Conservation (phyloP, 305 asterid species). For the Fraxinus angustifolia region DNA sequence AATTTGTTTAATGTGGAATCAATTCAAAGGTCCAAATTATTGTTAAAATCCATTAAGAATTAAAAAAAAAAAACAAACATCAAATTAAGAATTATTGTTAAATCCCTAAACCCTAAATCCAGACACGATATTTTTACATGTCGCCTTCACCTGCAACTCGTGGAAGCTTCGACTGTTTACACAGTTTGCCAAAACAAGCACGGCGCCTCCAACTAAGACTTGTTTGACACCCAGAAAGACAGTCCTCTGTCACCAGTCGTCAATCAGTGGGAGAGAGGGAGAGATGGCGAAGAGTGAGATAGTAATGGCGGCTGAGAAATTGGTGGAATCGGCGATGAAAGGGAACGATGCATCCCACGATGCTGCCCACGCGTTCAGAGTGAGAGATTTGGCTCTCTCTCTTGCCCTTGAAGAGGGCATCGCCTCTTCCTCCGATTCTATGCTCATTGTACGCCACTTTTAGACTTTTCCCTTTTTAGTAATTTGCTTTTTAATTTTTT, state of each 20-base stretch:
- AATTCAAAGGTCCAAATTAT: not conserved
- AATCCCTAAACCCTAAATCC: too few species aligned
- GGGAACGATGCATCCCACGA: conserved; percentile 94
- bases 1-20: not conserved
- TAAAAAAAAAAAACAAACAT: too few species aligned
- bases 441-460: conserved; percentile 43
- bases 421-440: conserved; percentile 50
- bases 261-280: conserved; percentile 1
- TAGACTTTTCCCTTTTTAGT: not conserved
- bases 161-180: not conserved
- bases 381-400: conserved; percentile 80
- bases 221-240: not conserved
- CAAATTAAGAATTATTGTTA: too few species aligned
- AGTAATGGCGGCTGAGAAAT: conserved; percentile 60
- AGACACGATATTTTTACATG: not conserved
- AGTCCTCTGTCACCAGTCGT: not conserved
- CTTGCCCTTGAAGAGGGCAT: conserved; percentile 76
- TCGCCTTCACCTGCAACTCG: not conserved
- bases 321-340: conserved; percentile 65
- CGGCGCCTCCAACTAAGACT: not conserved
- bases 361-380: conserved; percentile 85
- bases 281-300: conserved; percentile 41
- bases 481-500: not conserved
- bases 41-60: too few species aligned
- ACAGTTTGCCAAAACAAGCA: not conserved